A percentile compares a stretch with the other conserved stretches of the same genome.
These are phyloP conservation scores for Paramecium sonneborni DNA, from an alignment of 73 alveolate species.

Conservation along the genomic window DNA sequence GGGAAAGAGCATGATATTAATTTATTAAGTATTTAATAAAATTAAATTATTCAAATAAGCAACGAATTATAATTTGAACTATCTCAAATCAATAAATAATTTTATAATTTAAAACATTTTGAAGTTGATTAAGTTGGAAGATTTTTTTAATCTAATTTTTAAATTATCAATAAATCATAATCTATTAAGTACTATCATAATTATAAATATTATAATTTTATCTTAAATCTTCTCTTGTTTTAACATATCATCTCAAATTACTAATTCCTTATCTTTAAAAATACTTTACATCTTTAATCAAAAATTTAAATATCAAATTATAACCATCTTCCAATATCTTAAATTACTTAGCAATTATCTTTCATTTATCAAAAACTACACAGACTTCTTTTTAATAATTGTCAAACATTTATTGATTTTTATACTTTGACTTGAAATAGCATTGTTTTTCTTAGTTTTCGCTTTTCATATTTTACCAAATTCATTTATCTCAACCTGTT, in stretches of 20 bases:
- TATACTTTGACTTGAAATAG: conserved; percentile 67
- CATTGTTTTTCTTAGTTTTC: conserved; percentile 74
- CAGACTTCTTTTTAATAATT: background rate
- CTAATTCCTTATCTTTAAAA: conserved; percentile 89
- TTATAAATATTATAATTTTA: background rate
- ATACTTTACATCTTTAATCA: conserved; percentile 87
- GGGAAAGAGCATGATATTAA: conserved; percentile 77
- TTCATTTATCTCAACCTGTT: conserved; percentile 59
- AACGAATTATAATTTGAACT: background rate
- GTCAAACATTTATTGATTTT: background rate
- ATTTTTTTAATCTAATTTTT: background rate
- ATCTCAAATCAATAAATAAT: background rate
- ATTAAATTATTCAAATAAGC: background rate
- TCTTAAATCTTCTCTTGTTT: conserved; percentile 95
- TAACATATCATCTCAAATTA: conserved; percentile 85
- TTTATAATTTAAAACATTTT: background rate
- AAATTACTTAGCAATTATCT: background rate
- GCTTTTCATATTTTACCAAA: conserved; percentile 84
- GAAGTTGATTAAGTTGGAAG: background rate
- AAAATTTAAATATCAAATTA: background rate
- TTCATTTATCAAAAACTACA: conserved; percentile 51
- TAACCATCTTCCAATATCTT: background rate
- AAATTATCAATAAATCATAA: no score
- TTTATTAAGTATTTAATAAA: background rate
- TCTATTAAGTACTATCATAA: background rate